Percentiles rank a stretch among this genome's conserved stretches.
Evolutionary conservation across 805 yeast species (phyloP).

Genomic region (Komagataella phaffii): DNA sequence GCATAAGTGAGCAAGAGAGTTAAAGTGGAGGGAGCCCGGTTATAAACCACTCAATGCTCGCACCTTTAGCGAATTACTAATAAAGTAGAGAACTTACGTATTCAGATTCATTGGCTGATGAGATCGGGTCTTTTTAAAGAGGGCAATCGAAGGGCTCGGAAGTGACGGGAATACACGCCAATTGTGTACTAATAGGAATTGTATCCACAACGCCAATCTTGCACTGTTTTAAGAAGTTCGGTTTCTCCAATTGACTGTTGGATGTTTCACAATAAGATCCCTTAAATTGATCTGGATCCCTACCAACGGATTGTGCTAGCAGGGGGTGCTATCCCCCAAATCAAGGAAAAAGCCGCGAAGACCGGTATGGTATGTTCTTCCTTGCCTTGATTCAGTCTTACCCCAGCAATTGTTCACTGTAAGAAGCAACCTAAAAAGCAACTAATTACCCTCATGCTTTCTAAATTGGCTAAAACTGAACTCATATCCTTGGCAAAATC

Average conservation of each 20-base stretch:
- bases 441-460: neutral
- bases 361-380: neutral
- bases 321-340: neutral
- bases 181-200: no score
- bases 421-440: neutral
- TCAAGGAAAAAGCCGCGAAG: neutral
- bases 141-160: neutral
- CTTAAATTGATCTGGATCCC: neutral
- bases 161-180: neutral
- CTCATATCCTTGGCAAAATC: conserved; percentile 33
- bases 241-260: neutral
- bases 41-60: neutral
- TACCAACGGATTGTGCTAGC: neutral
- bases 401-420: neutral
- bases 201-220: no score
- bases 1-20: neutral
- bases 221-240: neutral
- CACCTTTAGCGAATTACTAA: neutral
- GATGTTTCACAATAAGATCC: neutral
- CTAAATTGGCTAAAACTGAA: conserved; percentile 15
- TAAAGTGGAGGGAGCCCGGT: neutral
- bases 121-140: neutral
- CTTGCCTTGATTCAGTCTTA: neutral
- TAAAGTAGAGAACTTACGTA: neutral
- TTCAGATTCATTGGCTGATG: neutral